A percentile compares a stretch with the other conserved stretches of the same genome.
Evolutionary conservation across 495 filamentous ascomycete species (phyloP).

Genomic region (Haplographium delicatum): DNA sequence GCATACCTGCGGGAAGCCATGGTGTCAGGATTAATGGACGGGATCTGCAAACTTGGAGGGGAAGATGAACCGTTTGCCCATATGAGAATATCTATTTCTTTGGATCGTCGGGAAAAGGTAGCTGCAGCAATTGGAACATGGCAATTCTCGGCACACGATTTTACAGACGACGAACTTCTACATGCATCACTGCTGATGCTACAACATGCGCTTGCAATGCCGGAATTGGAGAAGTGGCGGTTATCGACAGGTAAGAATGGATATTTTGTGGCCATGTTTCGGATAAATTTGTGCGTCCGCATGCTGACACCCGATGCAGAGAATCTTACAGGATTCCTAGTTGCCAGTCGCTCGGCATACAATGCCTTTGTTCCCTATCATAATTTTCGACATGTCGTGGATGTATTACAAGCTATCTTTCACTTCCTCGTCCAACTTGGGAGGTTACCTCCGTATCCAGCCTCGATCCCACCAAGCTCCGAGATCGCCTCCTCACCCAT

Average conservation of each 20-base stretch:
- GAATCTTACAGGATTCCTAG: constrained; percentile 64
- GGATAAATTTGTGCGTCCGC: constrained; percentile 12
- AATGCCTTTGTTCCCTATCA: constrained; percentile 97
- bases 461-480: constrained; percentile 20
- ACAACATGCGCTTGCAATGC: constrained; percentile 78
- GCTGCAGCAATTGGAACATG: constrained; percentile 70
- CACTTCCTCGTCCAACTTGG: constrained; percentile 83
- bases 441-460: constrained; percentile 62
- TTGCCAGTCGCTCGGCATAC: constrained; percentile 82
- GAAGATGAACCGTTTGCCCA: constrained; percentile 37
- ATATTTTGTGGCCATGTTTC: constrained; percentile 17
- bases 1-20: constrained; percentile 78
- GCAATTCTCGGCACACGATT: constrained; percentile 85
- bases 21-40: constrained; percentile 87
- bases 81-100: constrained; percentile 42
- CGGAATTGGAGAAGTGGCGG: constrained; percentile 73
- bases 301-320: constrained; percentile 28
- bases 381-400: constrained; percentile 95
- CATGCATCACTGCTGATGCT: constrained; percentile 77
- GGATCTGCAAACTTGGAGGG: constrained; percentile 71
- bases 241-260: constrained; percentile 60
- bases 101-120: constrained; percentile 56
- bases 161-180: constrained; percentile 81
- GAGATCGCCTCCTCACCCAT: constrained; percentile 42
- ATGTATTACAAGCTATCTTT: constrained; percentile 92